Evolutionary conservation across 1,139 yeast species (phyloP).

Genomic region (Hemisphaericaspora xylanilytica): DNA sequence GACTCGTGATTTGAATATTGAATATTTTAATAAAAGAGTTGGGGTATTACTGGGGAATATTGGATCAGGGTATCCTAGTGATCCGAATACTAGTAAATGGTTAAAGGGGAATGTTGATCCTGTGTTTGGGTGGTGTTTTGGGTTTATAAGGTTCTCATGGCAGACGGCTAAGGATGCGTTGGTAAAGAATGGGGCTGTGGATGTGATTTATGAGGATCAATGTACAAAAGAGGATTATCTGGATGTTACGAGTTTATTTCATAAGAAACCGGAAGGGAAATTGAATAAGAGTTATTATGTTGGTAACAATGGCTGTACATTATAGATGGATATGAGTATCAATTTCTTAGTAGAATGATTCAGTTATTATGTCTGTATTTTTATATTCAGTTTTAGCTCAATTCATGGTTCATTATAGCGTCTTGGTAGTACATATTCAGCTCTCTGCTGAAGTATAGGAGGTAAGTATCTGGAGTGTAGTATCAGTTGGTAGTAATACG

Average conservation of each 20-base stretch:
- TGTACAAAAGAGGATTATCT: slow-evolving; percentile 26
- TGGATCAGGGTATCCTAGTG: slow-evolving; percentile 96
- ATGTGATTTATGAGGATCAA: slow-evolving; percentile 41
- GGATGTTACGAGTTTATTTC: slow-evolving; percentile 26
- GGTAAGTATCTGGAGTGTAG: no score
- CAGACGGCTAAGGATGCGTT: slow-evolving; percentile 82
- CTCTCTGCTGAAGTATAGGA: no score
- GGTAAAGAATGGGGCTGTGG: slow-evolving; percentile 47
- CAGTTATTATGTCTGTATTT: no score
- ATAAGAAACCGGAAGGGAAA: slow-evolving; percentile 5
- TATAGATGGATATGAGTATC: not conserved
- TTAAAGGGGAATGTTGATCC: slow-evolving; percentile 59
- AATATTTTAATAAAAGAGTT: slow-evolving; percentile 27
- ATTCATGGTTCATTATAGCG: no score
- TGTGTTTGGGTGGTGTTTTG: slow-evolving; percentile 83
- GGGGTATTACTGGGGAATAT: slow-evolving; percentile 34
- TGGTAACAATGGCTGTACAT: slow-evolving; percentile 6
- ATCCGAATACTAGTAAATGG: slow-evolving; percentile 81
- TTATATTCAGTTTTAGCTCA: no score
- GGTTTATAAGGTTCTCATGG: slow-evolving; percentile 86
- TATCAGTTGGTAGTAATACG: no score
- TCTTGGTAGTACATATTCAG: no score
- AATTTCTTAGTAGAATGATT: slow-evolving; percentile 1
- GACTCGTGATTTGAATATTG: slow-evolving; percentile 76
- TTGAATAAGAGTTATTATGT: slow-evolving; percentile 10